Conservation (phyloP, 169 alveolate species). For the Plasmodium reichenowi region DNA sequence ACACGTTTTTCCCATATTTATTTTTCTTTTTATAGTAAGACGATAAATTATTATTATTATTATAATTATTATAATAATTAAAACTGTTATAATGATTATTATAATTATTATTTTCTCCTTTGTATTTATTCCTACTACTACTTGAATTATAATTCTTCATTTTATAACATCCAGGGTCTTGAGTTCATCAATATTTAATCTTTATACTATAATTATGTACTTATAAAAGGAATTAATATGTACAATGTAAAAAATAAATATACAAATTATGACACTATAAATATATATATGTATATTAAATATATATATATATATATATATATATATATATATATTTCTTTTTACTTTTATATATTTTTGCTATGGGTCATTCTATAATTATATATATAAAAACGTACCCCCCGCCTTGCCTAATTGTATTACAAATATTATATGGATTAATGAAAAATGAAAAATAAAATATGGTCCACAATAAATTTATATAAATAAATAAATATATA, state of each 20-base stretch:
- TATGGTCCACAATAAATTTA: too few relatives aligned
- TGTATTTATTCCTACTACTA: slow-evolving; percentile 34
- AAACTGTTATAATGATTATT: slow-evolving; percentile 12
- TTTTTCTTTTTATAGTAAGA: slow-evolving; percentile 32
- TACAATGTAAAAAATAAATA: too few relatives aligned
- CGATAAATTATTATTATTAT: slow-evolving; percentile 4
- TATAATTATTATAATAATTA: slow-evolving; percentile 23
- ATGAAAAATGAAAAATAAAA: too few relatives aligned
- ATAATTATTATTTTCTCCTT: slow-evolving; percentile 40
- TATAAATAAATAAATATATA: too few relatives aligned
- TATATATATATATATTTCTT: not conserved
- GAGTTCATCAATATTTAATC: too few relatives aligned
- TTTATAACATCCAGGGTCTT: slow-evolving; percentile 1
- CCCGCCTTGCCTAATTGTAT: too few relatives aligned
- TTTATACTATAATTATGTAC: too few relatives aligned
- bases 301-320: slow-evolving; percentile 14
- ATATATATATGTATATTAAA: slow-evolving; percentile 1
- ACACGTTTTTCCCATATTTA: slow-evolving; percentile 27
- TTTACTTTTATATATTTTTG: too few relatives aligned
- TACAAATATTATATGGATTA: too few relatives aligned
- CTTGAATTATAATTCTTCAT: slow-evolving; percentile 62
- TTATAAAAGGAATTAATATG: too few relatives aligned
- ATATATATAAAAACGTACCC: too few relatives aligned
- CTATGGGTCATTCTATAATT: too few relatives aligned
- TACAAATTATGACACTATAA: not conserved